Evolutionary conservation across 73 alveolate genomes (phyloP), one percentile per base, ranked within the genome.

Genomic region (Symbiodinium natans): DNA sequence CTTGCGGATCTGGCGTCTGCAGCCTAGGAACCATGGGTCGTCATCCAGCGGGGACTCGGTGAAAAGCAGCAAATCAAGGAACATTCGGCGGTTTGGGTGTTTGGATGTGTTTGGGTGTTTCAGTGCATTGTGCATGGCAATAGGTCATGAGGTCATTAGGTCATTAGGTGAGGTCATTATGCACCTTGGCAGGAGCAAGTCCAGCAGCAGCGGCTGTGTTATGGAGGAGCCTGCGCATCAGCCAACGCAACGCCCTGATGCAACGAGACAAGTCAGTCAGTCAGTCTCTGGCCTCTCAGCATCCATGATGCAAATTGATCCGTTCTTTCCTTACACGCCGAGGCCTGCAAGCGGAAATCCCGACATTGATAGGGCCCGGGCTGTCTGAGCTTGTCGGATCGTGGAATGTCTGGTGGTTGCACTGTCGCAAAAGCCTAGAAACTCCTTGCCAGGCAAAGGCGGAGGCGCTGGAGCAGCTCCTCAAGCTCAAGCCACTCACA

Each of bases 191-290:
- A 39, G 73, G 73, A 82, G 92, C 95, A 89, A 68, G 86, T 89
- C 95, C 42, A 89, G 95, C 73, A 89, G 95, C 86, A 89, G 95
- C 23, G 95, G 86, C 36, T 89, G 95, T 68, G 95, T 89, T 36
- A 89, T 89, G 95, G 95, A 89, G 41, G 95, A 89, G 39, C 95
- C 95, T 63, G 86, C 46, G 74, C 42, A 43, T 2, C 86, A 89
- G 86, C 36, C 95, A 1, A 36, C 80, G 86, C 34, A 54, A 21
- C 52, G 46, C 6, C 38, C 41, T 7, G 52, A 39, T 6, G n/a
- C n/a, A n/a, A n/a, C n/a, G n/a, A n/a, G n/a, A n/a, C n/a, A n/a
- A n/a, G n/a, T n/a, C n/a, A n/a, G n/a, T n/a, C n/a, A n/a, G n/a
- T n/a, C 56, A 46, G 13, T 46, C 59, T 13, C 59, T 13, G 59